Base-by-base conservation (phyloP, 768 basidiomycete genomes). In the Erythrobasidium yunnanense region DNA sequence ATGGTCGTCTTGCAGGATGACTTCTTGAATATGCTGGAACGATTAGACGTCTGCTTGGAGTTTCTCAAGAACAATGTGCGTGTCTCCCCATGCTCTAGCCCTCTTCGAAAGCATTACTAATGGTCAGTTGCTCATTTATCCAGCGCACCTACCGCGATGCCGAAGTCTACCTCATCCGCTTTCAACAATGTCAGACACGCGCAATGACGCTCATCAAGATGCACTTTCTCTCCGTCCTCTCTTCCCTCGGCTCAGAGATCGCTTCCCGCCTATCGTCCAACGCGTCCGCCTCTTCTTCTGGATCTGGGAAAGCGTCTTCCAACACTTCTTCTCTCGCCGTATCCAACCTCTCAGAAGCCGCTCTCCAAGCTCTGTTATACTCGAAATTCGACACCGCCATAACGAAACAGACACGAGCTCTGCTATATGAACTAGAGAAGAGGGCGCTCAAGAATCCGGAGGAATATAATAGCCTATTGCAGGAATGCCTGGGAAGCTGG, bases 181-280 rank as follows among this genome's bases (percentile, higher is more conserved):
- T 92, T 77, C 93, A 95, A 73, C 95, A 99, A 76, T 99, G 95
- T 75, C 87, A 97, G 83, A 95, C 90, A 0, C 84, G 95, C 27
- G 87, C 90, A 8, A 96, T 97, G 93, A 97, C 92, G 0, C 81
- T 99, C 47, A 89, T 97, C 78, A 93, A 88, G 77, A 92, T 97
- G 84, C 91, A 87, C 77, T 96, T 95, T 72, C 85, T 93, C 4
- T 86, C 85, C 3, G 86, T 87, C 6, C 79, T 97, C 4, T 81
- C 86, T 42, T 84, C 86, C 0, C 80, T 95, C 11, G 83, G 87
- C 0, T 78, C 82, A 2, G 93, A 97, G 71, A 82, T 93, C 22
- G 81, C 82, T 0, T 86, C 81, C 71, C 82, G 87, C 8, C 74
- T 92, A 49, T 25, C 46, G 23, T 25, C 15, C 0, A 22, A 33